These are phyloP conservation scores for Solanum bukasovii DNA, from an alignment of 257 asterid genomes.

Conservation along the genomic window DNA sequence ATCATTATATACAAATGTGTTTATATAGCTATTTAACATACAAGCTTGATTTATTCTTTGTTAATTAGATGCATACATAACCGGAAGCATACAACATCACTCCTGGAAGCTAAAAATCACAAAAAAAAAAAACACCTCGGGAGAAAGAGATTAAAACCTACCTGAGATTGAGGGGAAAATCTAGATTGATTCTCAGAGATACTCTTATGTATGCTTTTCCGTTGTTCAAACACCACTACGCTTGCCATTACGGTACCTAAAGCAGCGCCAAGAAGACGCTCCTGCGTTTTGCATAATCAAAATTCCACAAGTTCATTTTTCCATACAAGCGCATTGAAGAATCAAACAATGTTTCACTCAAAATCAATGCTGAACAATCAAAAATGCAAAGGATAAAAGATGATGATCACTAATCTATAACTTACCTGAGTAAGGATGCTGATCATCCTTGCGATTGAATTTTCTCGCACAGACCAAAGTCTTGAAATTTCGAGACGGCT, in stretches of 20 bases:
- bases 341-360: not conserved
- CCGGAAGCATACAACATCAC: not conserved
- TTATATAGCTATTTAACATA: not conserved
- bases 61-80: not conserved
- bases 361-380: not conserved
- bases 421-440: constrained; percentile 72
- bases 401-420: not conserved
- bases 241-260: constrained; percentile 51
- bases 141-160: not conserved
- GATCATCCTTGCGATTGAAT: constrained; percentile 31
- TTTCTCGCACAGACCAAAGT: not conserved
- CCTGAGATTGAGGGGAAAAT: constrained; percentile 22
- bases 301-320: not conserved
- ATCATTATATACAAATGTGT: not conserved
- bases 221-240: constrained; percentile 50
- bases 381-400: not conserved
- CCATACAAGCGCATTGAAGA: not conserved
- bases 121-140: not conserved
- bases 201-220: constrained; percentile 40
- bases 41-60: not conserved
- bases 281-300: constrained; percentile 30
- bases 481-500: not conserved
- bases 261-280: constrained; percentile 80
- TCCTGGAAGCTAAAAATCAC: not conserved
- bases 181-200: constrained; percentile 34